phyloP scores from a whole-genome alignment of 257 asterid genomes.

The Asclepias syriaca region DNA sequence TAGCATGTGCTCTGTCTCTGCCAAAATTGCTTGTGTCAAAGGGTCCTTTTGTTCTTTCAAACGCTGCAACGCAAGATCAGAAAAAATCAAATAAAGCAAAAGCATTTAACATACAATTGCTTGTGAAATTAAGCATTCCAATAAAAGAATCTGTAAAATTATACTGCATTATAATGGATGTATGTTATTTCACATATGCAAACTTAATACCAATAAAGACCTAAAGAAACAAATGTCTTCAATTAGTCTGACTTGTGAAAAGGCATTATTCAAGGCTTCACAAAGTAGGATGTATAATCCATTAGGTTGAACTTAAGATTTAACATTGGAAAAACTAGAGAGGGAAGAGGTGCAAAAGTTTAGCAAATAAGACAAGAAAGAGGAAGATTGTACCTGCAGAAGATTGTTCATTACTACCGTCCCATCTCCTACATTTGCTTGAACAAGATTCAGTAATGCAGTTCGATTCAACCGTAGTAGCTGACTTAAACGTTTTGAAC shows the following conservation, averaged over 20 bases:
- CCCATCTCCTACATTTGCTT: constrained; percentile 79
- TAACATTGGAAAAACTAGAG: neutral
- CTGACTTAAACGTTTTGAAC: constrained; percentile 73
- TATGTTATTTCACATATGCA: neutral
- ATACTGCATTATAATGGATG: neutral
- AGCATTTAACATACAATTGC: too few relatives aligned
- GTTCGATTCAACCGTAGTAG: constrained; percentile 68
- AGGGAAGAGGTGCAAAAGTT: neutral
- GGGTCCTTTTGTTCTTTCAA: constrained; percentile 54
- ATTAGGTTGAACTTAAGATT: neutral
- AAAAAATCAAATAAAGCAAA: neutral
- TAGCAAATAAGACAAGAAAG: neutral
- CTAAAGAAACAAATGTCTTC: neutral
- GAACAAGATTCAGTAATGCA: constrained; percentile 56
- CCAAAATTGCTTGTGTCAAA: constrained; percentile 45
- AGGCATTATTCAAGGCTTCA: neutral
- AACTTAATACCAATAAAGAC: neutral
- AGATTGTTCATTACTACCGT: constrained; percentile 78
- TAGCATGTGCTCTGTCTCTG: constrained; percentile 64
- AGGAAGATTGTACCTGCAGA: constrained; percentile 46
- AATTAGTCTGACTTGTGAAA: neutral
- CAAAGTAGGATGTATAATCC: neutral
- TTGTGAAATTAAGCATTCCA: too few relatives aligned
- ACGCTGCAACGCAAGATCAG: constrained; percentile 35
- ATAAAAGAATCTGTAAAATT: neutral